Base-by-base conservation (phyloP, 805 yeast species). In the Starmerella riodocensis region DNA sequence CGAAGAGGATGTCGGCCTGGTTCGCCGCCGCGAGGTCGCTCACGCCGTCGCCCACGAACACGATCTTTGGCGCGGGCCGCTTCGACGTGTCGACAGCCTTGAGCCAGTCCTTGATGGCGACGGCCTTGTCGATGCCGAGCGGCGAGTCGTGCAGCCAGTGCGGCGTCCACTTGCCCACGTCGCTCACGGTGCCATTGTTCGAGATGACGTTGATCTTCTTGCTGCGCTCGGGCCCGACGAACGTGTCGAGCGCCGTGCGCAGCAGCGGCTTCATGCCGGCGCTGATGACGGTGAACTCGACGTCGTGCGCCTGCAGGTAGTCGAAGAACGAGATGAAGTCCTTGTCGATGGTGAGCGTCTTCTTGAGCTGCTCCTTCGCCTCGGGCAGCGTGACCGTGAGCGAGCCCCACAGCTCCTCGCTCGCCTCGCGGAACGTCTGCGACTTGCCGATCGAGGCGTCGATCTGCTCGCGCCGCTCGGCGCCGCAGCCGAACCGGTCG, bases 11-110 rank as follows among this genome's bases (percentile, higher is more conserved):
- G 36, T 64, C 69, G 6, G 69, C 67, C 48, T 62, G 62, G 18
- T 59, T 51, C 4, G 69, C 69, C 11, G 68, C 69, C 8, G 69
- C 65, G 23, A 64, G 52, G 39, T 64, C 69, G n/a, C 65, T 64
- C 22, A 73, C 68, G 4, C 80, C 80, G 29, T 72, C 69, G 8
- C 79, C 78, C 42, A 74, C 61, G 24, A 74, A 73, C 11, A 58
- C 58, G 22, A 73, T 52, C 39, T 70, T 57, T 0, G 78, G 77
- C 36, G 65, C 67, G 22, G 50, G 48, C 22, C 45, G 46, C 36
- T 43, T 43, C 29, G 40, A 11, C 14, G 45, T 34, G 33, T 40
- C 50, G 34, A 35, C 34, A 17, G 36, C 30, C 19, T 36, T 41
- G 23, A 58, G 51, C 55, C 61, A 62, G 43, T 64, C 67, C 40